Conservation (phyloP, 768 basidiomycete species). For the Tylopilus plumbeoviolaceoides region DNA sequence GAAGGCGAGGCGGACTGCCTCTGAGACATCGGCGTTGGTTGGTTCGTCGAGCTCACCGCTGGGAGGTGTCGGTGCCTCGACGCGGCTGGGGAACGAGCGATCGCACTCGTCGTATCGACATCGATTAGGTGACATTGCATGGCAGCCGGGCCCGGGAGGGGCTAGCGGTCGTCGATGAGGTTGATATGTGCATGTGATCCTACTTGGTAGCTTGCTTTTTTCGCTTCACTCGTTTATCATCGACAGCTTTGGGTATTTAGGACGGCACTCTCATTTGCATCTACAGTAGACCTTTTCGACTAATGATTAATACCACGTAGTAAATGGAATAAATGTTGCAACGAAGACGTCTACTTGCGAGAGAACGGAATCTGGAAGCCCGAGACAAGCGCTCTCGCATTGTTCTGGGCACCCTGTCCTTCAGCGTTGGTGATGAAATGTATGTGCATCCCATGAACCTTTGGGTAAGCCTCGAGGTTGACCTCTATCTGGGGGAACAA, state of each 20-base stretch:
- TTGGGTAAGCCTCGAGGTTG: slow-evolving; percentile 87
- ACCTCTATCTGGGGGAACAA: slow-evolving; percentile 97
- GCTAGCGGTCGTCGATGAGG: slow-evolving; percentile 20
- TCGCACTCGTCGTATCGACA: slow-evolving; percentile 44
- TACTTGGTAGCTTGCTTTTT: slow-evolving; percentile 4
- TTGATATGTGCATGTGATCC: slow-evolving; percentile 7
- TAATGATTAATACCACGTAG: slow-evolving; percentile 25
- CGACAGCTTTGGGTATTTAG: slow-evolving; percentile 14
- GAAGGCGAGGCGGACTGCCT: slow-evolving; percentile 63
- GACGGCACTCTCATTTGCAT: slow-evolving; percentile 30
- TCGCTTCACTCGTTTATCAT: slow-evolving; percentile 16
- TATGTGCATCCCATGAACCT: slow-evolving; percentile 85
- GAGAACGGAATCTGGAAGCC: slow-evolving; percentile 91
- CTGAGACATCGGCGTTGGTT: slow-evolving; percentile 51
- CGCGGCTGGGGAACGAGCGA: slow-evolving; percentile 33
- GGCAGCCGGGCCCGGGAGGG: slow-evolving; percentile 42
- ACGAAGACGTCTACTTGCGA: slow-evolving; percentile 31
- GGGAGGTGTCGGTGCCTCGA: slow-evolving; percentile 14
- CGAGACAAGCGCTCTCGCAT: slow-evolving; percentile 80
- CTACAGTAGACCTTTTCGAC: slow-evolving; percentile 16
- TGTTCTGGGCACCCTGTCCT: slow-evolving; percentile 87
- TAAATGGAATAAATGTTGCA: neutral
- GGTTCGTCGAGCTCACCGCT: slow-evolving; percentile 17
- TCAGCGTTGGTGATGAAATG: slow-evolving; percentile 88
- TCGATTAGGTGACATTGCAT: slow-evolving; percentile 59